Evolutionary conservation across 257 asterid genomes (phyloP).

Genomic region (Jacaranda copaia): DNA sequence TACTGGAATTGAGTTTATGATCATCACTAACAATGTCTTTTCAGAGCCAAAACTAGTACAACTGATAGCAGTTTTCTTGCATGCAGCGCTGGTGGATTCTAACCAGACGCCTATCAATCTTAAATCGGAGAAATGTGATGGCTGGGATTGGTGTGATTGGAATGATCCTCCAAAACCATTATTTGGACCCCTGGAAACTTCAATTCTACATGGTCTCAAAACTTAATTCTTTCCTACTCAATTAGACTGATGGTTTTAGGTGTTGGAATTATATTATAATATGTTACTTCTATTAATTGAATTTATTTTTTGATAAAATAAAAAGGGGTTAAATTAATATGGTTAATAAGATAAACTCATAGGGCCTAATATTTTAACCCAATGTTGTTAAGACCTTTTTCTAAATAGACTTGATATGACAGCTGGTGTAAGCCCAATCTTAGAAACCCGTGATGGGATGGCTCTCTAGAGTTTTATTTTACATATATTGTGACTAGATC

Average conservation of each 20-base stretch:
- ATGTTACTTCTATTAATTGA: no score
- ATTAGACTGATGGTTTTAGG: neutral
- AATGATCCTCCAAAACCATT: conserved; percentile 69
- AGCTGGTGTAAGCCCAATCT: no score
- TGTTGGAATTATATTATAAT: no score
- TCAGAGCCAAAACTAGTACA: conserved; percentile 53
- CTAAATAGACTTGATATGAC: no score
- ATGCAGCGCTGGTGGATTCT: conserved; percentile 50
- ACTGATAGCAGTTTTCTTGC: conserved; percentile 57
- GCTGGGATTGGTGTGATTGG: conserved; percentile 90
- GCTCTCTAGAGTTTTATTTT: no score
- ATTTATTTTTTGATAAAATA: no score
- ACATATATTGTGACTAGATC: no score
- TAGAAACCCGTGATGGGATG: no score
- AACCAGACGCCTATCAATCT: conserved; percentile 54
- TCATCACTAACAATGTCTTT: conserved; percentile 56
- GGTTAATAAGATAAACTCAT: no score
- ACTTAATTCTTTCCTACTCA: conserved; percentile 50
- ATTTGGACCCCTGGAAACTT: conserved; percentile 52
- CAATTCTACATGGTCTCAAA: conserved; percentile 57
- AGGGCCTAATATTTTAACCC: no score
- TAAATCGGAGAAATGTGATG: conserved; percentile 78
- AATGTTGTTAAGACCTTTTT: no score
- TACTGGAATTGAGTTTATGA: conserved; percentile 42
- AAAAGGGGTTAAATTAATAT: no score